Conservation (phyloP, 2,329 filamentous ascomycete genomes). For the Aspergillus fumigatus region DNA sequence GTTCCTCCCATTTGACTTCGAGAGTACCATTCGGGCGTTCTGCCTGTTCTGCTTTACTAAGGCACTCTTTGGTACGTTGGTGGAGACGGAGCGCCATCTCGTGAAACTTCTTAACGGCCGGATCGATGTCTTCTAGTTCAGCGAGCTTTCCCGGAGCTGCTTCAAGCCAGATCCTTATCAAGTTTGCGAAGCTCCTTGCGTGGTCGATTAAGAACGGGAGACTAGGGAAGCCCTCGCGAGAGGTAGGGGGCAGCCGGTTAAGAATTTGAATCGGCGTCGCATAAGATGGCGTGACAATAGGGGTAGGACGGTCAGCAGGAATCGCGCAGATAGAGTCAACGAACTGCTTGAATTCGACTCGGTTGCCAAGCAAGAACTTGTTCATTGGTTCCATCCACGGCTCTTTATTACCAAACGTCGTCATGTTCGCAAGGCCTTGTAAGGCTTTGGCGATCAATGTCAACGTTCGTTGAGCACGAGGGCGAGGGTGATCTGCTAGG, state of each 20-base stretch:
- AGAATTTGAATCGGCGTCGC: slow-evolving; percentile 90
- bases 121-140: slow-evolving; percentile 37
- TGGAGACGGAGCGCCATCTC: slow-evolving; percentile 39
- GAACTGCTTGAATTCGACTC: slow-evolving; percentile 77
- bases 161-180: slow-evolving; percentile 60
- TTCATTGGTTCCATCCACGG: slow-evolving; percentile 99
- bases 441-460: slow-evolving; percentile 90
- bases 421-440: slow-evolving; percentile 85
- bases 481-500: slow-evolving; percentile 68
- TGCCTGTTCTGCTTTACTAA: slow-evolving; percentile 45
- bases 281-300: slow-evolving; percentile 74
- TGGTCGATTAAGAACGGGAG: slow-evolving; percentile 91
- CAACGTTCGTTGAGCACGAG: slow-evolving; percentile 77
- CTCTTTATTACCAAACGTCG: slow-evolving; percentile 88
- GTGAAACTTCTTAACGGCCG: slow-evolving; percentile 40
- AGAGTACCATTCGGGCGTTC: slow-evolving; percentile 44
- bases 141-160: slow-evolving; percentile 36
- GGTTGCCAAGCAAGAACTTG: slow-evolving; percentile 69
- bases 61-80: slow-evolving; percentile 43
- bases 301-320: slow-evolving; percentile 62
- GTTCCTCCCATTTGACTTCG: slow-evolving; percentile 47
- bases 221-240: slow-evolving; percentile 86
- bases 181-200: slow-evolving; percentile 73
- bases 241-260: slow-evolving; percentile 70
- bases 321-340: slow-evolving; percentile 84